phyloP scores from a whole-genome alignment of 192 early-diverging fungal genomes.

The Linnemannia schmuckeri region DNA sequence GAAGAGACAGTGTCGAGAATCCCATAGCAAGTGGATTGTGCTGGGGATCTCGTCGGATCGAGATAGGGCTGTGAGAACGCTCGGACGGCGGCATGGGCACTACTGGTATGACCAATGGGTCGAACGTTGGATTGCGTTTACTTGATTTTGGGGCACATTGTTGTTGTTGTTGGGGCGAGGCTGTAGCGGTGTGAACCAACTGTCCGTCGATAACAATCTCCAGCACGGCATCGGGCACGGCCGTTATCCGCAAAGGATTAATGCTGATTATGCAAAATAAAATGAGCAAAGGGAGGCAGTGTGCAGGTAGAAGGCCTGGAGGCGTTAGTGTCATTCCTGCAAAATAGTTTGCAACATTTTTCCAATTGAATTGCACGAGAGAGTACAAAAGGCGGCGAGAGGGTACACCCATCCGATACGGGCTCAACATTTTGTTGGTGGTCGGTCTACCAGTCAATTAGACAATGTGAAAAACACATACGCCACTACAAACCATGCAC shows the following conservation, averaged over 20 bases:
- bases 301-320: not conserved
- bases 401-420: not conserved
- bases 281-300: not conserved
- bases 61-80: not conserved
- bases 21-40: not conserved
- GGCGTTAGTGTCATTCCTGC: not conserved
- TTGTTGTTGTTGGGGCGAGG: slow-evolving; percentile 4
- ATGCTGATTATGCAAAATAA: not conserved
- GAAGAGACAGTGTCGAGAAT: not conserved
- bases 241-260: not conserved
- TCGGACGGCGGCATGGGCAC: not conserved
- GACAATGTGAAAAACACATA: not conserved
- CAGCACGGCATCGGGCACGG: slow-evolving; percentile 3
- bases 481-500: not conserved
- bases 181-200: not conserved
- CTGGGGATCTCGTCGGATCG: not conserved
- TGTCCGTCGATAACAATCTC: not conserved
- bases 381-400: not conserved
- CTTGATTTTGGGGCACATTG: not conserved
- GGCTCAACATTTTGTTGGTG: not conserved
- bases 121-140: not conserved
- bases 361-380: not conserved
- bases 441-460: not conserved
- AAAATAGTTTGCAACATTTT: not conserved
- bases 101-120: not conserved